Conservation (phyloP, 192 early-diverging fungal genomes). For the Backusella psychrophila region DNA sequence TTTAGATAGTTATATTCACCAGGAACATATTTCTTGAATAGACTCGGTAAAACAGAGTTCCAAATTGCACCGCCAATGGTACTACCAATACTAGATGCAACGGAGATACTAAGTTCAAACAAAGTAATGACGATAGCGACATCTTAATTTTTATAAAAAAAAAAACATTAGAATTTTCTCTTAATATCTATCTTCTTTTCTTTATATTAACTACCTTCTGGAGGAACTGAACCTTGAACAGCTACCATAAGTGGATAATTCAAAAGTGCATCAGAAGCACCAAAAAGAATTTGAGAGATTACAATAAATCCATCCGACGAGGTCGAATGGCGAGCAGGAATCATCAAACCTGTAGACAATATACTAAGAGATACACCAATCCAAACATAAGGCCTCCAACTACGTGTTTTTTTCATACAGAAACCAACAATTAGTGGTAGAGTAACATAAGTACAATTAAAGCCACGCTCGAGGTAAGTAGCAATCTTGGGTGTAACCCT, state of each 20-base stretch:
- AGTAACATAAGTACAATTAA: slow-evolving; percentile 8
- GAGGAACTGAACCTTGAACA: slow-evolving; percentile 19
- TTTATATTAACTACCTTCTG: slow-evolving; percentile 4
- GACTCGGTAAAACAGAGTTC: slow-evolving; percentile 14
- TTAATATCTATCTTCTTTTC: not conserved
- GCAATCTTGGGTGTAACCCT: slow-evolving; percentile 7
- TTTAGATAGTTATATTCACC: slow-evolving; percentile 11
- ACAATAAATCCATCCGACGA: slow-evolving; percentile 22
- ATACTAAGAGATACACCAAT: slow-evolving; percentile 15
- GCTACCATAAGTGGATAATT: slow-evolving; percentile 8
- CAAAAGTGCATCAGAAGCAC: slow-evolving; percentile 13
- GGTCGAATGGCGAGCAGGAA: slow-evolving; percentile 18
- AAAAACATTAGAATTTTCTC: not conserved
- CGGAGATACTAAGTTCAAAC: slow-evolving; percentile 13
- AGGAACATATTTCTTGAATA: slow-evolving; percentile 21
- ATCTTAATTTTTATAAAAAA: slow-evolving; percentile 12
- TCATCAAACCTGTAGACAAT: slow-evolving; percentile 23
- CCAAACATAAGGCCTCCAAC: slow-evolving; percentile 17
- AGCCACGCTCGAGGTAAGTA: slow-evolving; percentile 18
- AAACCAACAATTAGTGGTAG: slow-evolving; percentile 14
- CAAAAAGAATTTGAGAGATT: slow-evolving; percentile 14
- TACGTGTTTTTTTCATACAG: slow-evolving; percentile 5
- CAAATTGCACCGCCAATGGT: slow-evolving; percentile 23
- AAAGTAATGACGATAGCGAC: slow-evolving; percentile 27
- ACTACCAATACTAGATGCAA: slow-evolving; percentile 16